Percentiles rank a stretch among this genome's conserved stretches.
Evolutionary conservation across 352 stramenopile species (phyloP).

Genomic region (Globisporangium irregulare): DNA sequence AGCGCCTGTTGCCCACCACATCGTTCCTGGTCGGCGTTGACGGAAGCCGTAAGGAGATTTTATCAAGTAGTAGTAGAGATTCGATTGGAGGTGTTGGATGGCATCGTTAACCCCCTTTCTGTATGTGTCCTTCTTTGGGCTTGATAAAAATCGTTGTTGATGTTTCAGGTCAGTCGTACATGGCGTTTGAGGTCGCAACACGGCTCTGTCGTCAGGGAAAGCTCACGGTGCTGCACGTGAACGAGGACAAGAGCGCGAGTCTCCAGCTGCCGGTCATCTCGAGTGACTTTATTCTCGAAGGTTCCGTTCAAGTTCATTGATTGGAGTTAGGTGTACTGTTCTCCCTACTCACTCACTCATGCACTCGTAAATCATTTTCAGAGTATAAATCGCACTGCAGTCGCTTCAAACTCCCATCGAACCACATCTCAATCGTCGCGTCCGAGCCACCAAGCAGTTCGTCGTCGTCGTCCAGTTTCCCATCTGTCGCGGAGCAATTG

Average conservation of each 20-base stretch:
- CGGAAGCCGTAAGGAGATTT: constrained; percentile 48
- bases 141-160: neutral
- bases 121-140: neutral
- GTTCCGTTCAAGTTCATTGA: constrained; percentile 11
- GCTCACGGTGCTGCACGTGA: constrained; percentile 41
- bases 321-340: neutral
- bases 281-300: constrained; percentile 52
- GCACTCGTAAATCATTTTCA: constrained; percentile 7
- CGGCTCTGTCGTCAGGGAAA: constrained; percentile 46
- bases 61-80: neutral
- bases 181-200: constrained; percentile 50
- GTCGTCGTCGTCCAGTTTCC: neutral
- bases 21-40: constrained; percentile 58
- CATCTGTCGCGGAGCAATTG: constrained; percentile 31
- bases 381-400: constrained; percentile 53
- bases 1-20: constrained; percentile 38
- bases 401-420: constrained; percentile 37
- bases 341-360: neutral
- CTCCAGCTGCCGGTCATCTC: constrained; percentile 59
- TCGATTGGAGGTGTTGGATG: neutral
- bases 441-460: constrained; percentile 21
- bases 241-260: constrained; percentile 43
- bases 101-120: neutral
- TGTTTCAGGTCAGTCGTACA: constrained; percentile 48
- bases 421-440: constrained; percentile 31